Conservation (phyloP, 768 basidiomycete species). For the Suillus luteus region DNA sequence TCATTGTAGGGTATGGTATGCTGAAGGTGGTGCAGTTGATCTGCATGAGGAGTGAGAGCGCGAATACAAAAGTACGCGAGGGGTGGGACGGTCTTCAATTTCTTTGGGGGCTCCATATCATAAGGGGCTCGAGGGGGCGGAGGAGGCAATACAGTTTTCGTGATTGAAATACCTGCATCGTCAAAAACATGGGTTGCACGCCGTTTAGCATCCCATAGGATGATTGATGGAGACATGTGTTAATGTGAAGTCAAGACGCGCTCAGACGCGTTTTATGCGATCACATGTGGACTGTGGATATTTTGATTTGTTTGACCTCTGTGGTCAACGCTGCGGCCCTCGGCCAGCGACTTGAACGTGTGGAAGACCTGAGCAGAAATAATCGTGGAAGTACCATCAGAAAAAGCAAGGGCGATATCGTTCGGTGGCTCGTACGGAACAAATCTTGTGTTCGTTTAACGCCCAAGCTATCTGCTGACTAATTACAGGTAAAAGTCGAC, state of each 20-base stretch:
- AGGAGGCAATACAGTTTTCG: slow-evolving; percentile 18
- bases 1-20: slow-evolving; percentile 40
- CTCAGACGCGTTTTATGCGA: slow-evolving; percentile 10
- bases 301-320: background rate
- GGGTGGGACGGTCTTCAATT: slow-evolving; percentile 42
- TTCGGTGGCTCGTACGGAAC: too few species aligned
- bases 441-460: too few species aligned
- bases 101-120: background rate
- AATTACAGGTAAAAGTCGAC: too few species aligned
- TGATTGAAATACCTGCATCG: slow-evolving; percentile 22
- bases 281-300: slow-evolving; percentile 8
- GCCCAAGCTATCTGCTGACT: too few species aligned
- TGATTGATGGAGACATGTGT: slow-evolving; percentile 12
- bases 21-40: slow-evolving; percentile 43
- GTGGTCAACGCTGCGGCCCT: background rate
- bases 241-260: background rate
- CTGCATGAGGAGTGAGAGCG: slow-evolving; percentile 44
- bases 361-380: background rate
- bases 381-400: background rate
- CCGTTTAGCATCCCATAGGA: slow-evolving; percentile 16
- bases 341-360: too few species aligned
- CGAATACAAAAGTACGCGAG: slow-evolving; percentile 55
- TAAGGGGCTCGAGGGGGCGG: slow-evolving; percentile 9
- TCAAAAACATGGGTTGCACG: slow-evolving; percentile 17
- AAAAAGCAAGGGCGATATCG: too few species aligned